Conservation (phyloP, 345 rosid species). For the Cochlearia excelsa region DNA sequence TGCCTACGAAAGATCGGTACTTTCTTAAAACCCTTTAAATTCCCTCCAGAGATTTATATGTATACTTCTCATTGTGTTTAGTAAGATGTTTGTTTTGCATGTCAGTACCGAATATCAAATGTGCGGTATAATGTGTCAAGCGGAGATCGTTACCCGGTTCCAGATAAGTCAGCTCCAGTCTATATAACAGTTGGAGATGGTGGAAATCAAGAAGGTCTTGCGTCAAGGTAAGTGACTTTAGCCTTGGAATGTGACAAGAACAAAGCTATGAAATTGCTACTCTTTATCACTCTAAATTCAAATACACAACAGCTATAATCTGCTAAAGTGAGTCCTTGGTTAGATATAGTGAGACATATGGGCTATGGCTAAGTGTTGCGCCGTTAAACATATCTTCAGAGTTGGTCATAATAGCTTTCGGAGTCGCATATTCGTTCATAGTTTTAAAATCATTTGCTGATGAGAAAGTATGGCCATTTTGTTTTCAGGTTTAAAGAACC, state of each 20-base stretch:
- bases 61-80: neutral
- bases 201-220: slow-evolving; percentile 93
- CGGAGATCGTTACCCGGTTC: slow-evolving; percentile 55
- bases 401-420: neutral
- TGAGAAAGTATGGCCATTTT: slow-evolving; percentile 1
- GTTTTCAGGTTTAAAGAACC: slow-evolving; percentile 69
- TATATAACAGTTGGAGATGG: slow-evolving; percentile 94
- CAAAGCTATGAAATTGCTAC: neutral
- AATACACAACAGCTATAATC: slow-evolving; percentile 2
- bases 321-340: neutral
- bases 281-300: neutral
- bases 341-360: neutral
- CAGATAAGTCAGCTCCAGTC: slow-evolving; percentile 82
- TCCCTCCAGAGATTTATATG: neutral
- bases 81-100: slow-evolving; percentile 15
- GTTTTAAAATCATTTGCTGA: neutral
- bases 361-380: neutral
- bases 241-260: slow-evolving; percentile 4
- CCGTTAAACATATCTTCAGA: neutral
- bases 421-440: no score
- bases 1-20: slow-evolving; percentile 99
- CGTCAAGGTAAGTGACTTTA: slow-evolving; percentile 48
- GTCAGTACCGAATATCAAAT: slow-evolving; percentile 81
- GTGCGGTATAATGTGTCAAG: slow-evolving; percentile 66
- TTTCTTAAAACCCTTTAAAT: slow-evolving; percentile 20